phyloP scores from a whole-genome alignment of 768 basidiomycete species.

The Kwoniella heveanensis region DNA sequence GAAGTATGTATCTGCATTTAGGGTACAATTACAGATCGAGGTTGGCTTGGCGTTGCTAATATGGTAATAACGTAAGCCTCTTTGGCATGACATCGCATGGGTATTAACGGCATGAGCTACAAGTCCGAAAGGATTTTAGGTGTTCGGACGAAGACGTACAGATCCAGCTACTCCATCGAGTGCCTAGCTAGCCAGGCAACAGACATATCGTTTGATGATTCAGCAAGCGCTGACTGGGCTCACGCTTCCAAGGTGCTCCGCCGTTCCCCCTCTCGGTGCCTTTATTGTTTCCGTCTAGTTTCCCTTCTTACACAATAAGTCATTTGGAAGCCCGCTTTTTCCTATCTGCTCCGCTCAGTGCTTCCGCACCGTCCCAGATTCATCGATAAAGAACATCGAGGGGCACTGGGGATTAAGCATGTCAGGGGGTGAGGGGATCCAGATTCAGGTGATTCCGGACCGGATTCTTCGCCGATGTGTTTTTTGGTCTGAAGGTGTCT shows the following conservation, averaged over 20 bases:
- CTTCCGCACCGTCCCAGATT: background rate
- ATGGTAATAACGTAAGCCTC: background rate
- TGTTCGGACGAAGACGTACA: background rate
- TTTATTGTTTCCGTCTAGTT: too few species aligned
- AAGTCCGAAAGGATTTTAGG: background rate
- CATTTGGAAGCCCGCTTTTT: too few species aligned
- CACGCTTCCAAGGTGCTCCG: background rate
- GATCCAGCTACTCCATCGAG: too few species aligned
- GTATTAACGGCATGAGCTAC: background rate
- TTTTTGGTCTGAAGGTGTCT: too few species aligned
- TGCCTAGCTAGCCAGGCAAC: too few species aligned
- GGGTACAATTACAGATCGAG: too few species aligned
- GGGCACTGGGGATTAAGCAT: background rate
- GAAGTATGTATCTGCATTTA: too few species aligned
- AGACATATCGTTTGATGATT: too few species aligned
- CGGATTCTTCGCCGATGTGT: background rate
- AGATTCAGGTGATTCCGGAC: background rate
- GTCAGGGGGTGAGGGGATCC: background rate
- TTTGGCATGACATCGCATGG: background rate
- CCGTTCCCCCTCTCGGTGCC: background rate
- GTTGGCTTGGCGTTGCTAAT: background rate
- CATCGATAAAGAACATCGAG: background rate
- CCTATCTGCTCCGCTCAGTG: background rate
- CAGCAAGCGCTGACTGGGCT: too few species aligned
- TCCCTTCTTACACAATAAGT: too few species aligned